Evolutionary conservation across 768 basidiomycete genomes (phyloP), one percentile per base, ranked within the genome.

Genomic region (Tulasnella sp.): DNA sequence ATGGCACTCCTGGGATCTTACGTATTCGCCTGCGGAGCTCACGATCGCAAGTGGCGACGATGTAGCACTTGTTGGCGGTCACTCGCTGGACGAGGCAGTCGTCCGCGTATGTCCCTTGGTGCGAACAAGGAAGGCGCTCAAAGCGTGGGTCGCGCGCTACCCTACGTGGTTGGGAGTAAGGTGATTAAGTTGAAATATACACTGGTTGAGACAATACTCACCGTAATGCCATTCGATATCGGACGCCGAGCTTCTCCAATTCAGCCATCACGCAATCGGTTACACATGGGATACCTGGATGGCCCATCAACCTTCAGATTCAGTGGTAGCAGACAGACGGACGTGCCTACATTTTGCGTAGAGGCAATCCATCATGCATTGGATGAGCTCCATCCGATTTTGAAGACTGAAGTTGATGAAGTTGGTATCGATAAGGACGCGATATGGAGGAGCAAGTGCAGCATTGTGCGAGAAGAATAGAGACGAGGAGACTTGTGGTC

Each of bases 281-380:
- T n/a, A 99, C 87, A 65, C 92, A 96, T 1, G 96, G 96, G 65
- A 97, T 97, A 70, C 92, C 94, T 97, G 62, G 30, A 62, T 21
- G 30, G 24, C 34, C 5, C 34, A 38, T 38, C 5, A 38, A 15
- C 5, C 34, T 38, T 38, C 7, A 15, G 34, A 38, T 38, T 15
- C 34, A 5, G 34, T 38, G 34, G 45, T 54, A 27, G 21, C 30
- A 42, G n/a, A n/a, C 34, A 38, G 5, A 7, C 15, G 44, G 31
- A 25, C 31, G 29, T 34, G 70, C 80, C 59, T 64, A 94, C 94
- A 97, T 75, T 99, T 98, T 11, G 96, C 96, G 71, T 90, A 96
- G 15, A 98, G 76, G 67, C 92, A 94, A 68, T 99, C 96, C 96
- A 99, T 98, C 96, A 99, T 97, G n/a, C 89, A 92, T 66, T 85